phyloP scores from a whole-genome alignment of 78 protist genomes.

The Salpingoeca rosetta region DNA sequence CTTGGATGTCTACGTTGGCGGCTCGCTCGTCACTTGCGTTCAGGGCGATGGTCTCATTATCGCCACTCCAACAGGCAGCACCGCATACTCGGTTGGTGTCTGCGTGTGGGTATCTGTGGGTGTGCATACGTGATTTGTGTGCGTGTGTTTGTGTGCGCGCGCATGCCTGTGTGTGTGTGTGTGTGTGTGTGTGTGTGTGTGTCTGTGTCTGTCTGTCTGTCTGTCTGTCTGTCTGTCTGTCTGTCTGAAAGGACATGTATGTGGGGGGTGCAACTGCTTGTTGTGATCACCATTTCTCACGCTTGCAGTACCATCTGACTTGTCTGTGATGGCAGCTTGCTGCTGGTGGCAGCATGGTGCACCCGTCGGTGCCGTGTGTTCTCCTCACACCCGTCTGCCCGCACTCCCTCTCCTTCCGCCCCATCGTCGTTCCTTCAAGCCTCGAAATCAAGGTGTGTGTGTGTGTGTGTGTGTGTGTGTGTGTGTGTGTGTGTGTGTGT shows the following conservation, averaged over 20 bases:
- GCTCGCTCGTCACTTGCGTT: conserved; percentile 51
- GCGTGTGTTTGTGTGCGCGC: neutral
- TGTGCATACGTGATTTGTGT: neutral
- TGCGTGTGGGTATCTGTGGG: neutral
- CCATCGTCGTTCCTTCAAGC: conserved; percentile 53
- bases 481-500: neutral
- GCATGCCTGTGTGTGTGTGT: neutral
- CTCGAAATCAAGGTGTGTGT: neutral
- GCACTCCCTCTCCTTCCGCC: conserved; percentile 78
- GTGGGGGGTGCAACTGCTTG: too few species aligned
- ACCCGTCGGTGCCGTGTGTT: conserved; percentile 67
- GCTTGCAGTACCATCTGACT: neutral
- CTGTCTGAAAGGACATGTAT: neutral
- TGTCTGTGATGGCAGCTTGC: neutral
- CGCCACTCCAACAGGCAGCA: conserved; percentile 68
- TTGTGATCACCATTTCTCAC: too few species aligned
- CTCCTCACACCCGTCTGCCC: conserved; percentile 88
- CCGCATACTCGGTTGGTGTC: conserved; percentile 62
- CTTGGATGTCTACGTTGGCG: conserved; percentile 61
- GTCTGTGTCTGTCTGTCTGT: neutral
- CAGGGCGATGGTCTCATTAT: conserved; percentile 72
- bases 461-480: neutral
- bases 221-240: neutral
- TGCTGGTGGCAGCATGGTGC: conserved; percentile 83
- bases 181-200: neutral